Base-by-base conservation (phyloP, 2,329 filamentous ascomycete species). In the Penicillium concentricum region DNA sequence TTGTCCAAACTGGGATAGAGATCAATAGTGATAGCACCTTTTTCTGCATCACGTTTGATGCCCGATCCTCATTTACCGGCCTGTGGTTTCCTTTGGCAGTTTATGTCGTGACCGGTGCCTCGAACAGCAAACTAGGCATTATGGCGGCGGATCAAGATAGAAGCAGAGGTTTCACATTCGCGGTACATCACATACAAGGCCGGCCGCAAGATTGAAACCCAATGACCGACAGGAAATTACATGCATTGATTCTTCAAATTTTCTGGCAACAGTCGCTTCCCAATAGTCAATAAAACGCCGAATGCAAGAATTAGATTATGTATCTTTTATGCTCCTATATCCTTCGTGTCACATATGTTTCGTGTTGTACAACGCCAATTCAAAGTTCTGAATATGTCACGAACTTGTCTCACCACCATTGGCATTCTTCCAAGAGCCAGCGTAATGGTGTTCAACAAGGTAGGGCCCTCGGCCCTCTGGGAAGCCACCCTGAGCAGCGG, bases 351-450 rank as follows among this genome's bases (percentile, higher is more conserved):
- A 32, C 9, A 45, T 45, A 45, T 45, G 8, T 16, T 32, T 32
- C 10, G n/a, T 28, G 42, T n/a, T 12, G 26, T 44, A 3, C 26
- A 32, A 45, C 13, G 3, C 18, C 4, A 22, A 32, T 45, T 16
- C 28, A 16, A 45, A 16, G 28, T 22, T 45, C 18, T 32, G 15
- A 13, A 13, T 37, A 48, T n/a, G 1, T 37, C 45, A 34, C 16
- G 16, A 34, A 26, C 24, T n/a, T 10, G 39, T 44, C 35, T 61
- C 57, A 0, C 57, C 59, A 12, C 54, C 51, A 3, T 53, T 22
- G 15, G 16, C 39, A 46, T 61, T 60, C 54, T 63, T 63, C 61
- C 61, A 63, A 35, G 61, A 63, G 15, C 59, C 59, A 13, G 56
- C 56, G 38, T 63, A 63, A 35, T 60, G 61, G 42, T 63, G 61